Evolutionary conservation across 345 rosid genomes (phyloP), one percentile per base, ranked within the genome.

Genomic region (Noccaea bulbosa): DNA sequence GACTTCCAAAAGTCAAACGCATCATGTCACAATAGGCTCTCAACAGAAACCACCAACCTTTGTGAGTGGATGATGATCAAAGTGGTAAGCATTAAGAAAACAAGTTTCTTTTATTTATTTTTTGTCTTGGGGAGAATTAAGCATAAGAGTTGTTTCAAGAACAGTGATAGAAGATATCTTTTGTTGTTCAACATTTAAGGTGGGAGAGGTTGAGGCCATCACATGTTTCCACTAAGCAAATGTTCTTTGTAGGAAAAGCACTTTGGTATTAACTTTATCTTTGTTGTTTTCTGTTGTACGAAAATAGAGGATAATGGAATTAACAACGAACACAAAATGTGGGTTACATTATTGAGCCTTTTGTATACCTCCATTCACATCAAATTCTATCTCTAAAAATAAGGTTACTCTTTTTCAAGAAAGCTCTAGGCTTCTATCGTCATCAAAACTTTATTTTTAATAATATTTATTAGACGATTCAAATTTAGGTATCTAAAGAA

Each of bases 131-230:
- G n/a, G 27, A 70, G 41, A 63, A 59, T 56, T 73, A 53, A 32
- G 34, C 60, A 48, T 8, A 57, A 65, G 72, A 53, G 72, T 74
- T 67, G 43, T 44, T 59, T 59, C 56, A 60, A 37, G 35, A 67
- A 74, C 56, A 67, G 68, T 74, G 55, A n/a, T 60, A 50, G 55
- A 51, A 67, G 50, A 51, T 67, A 60, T 64, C 50, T 60, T 74
- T 74, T 35, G 57, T 51, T 74, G 64, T 67, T 51, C 41, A 74
- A 74, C 73, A 74, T 67, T 51, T 67, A 74, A 74, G 63, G 78
- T 74, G 78, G 78, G 27, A 74, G 69, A 67, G 56, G 78, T 67
- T 67, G 78, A 20, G 49, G 63, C 69, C 78, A 67, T 68, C 68
- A 67, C 69, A 74, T 74, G 50, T 52, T 20, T 67, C 78, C 78